Percentiles rank a stretch among this genome's conserved stretches.
These are phyloP conservation scores for Dioscorea dumetorum DNA, from an alignment of 106 monocot species.

Conservation along the genomic window DNA sequence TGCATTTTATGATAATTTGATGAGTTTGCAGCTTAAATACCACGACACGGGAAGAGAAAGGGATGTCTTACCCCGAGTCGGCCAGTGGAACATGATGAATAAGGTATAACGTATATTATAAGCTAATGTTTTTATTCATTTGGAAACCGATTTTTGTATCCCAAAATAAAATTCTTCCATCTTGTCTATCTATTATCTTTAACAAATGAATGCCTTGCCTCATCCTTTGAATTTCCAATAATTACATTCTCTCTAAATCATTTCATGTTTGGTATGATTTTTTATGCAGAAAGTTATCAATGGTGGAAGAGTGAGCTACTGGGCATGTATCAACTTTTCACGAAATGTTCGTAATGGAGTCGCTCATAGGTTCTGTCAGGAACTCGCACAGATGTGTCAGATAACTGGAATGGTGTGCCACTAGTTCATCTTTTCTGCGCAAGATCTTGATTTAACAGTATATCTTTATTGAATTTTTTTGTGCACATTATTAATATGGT, in stretches of 20 bases:
- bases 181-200: not conserved
- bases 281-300: conserved; percentile 72
- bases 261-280: too few species aligned
- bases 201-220: not conserved
- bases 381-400: conserved; percentile 77
- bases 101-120: conserved; percentile 46
- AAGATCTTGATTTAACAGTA: too few species aligned
- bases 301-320: conserved; percentile 69
- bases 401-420: conserved; percentile 68
- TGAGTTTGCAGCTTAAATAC: conserved; percentile 67
- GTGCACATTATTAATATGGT: not conserved
- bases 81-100: conserved; percentile 99
- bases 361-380: conserved; percentile 56
- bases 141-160: not conserved
- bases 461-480: not conserved
- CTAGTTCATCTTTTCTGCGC: not conserved
- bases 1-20: not conserved
- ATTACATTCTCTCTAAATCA: not conserved
- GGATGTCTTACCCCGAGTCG: conserved; percentile 75
- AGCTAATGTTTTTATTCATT: not conserved
- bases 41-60: conserved; percentile 83
- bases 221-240: not conserved
- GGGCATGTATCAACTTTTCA: conserved; percentile 77
- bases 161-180: not conserved
- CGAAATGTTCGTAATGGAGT: conserved; percentile 42